Evolutionary conservation across 2,329 filamentous ascomycete genomes (phyloP), one percentile per base, ranked within the genome.

Genomic region (Beauveria medogensis): DNA sequence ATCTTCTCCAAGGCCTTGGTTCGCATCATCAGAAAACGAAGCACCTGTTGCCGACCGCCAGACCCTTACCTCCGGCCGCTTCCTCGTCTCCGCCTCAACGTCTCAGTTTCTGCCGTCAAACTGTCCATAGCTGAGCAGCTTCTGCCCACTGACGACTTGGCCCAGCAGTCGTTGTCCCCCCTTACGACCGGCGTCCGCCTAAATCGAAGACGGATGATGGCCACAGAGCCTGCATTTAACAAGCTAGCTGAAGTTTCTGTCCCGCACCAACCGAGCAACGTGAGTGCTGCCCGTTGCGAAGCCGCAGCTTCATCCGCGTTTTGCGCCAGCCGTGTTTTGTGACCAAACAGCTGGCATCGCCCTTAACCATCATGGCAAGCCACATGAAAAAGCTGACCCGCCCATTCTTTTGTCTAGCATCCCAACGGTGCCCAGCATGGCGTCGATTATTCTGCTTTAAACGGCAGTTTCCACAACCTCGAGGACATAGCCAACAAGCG

Each of bases 131-230:
- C 50, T 48, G 43, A 54, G 58, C 30, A 60, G 58, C 51, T 55
- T 60, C 58, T 48, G 28, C 34, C 51, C 18, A 54, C 37, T 34
- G 53, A 67, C 65, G 67, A 68, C 66, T 68, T 66, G 66, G 67
- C 68, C 65, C 66, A 66, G 69, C 64, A 62, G 57, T 59, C 64
- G 64, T 66, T 37, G 61, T 48, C 65, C 61, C 34, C 64, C 63
- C 56, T 61, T 64, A 34, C 65, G 61, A 72, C 69, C 67, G 69
- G 72, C 70, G 70, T 68, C 71, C 70, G 69, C 65, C 60, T 63
- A 63, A 62, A 56, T 68, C 71, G 71, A 77, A 75, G 74, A 80
- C 81, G 82, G 81, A 85, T 82, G 81, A 85, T 85, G 82, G 82
- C 82, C 80, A 81, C 81, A 79, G 82, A 83, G 80, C 78, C 79